Evolutionary conservation across 345 rosid genomes (phyloP).

Genomic region (Combretum micranthum): DNA sequence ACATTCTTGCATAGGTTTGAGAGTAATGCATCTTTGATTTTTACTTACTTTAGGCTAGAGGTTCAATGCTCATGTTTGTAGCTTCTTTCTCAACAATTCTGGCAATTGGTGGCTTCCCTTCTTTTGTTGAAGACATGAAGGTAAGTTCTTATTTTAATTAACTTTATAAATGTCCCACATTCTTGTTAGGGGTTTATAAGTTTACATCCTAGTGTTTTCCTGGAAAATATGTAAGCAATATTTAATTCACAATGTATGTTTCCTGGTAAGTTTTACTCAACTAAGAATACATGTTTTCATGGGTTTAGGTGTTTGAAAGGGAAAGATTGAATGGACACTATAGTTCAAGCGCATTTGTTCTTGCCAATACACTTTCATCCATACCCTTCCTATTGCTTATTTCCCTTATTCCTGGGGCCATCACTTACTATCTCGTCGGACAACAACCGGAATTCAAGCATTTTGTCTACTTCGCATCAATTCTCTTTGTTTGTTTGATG

Average conservation of each 20-base stretch:
- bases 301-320: conserved; percentile 30
- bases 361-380: conserved; percentile 40
- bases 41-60: conserved; percentile 29
- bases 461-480: conserved; percentile 22
- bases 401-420: conserved; percentile 38
- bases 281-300: background rate
- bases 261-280: background rate
- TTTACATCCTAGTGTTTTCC: too few relatives aligned
- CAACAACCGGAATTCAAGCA: conserved; percentile 25
- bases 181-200: background rate
- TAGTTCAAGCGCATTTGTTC: conserved; percentile 22
- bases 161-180: background rate
- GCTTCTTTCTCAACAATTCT: conserved; percentile 40
- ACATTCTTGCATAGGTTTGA: background rate
- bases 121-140: conserved; percentile 59
- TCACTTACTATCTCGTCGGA: conserved; percentile 23
- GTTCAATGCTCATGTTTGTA: conserved; percentile 36
- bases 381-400: conserved; percentile 29
- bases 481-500: conserved; percentile 35
- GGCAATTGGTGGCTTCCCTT: conserved; percentile 54
- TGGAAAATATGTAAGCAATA: too few relatives aligned
- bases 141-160: conserved; percentile 9
- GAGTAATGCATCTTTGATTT: background rate
- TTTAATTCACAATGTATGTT: too few relatives aligned
- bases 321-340: conserved; percentile 63